phyloP scores from a whole-genome alignment of 2,329 filamentous ascomycete genomes.

The Penicillium sp. region DNA sequence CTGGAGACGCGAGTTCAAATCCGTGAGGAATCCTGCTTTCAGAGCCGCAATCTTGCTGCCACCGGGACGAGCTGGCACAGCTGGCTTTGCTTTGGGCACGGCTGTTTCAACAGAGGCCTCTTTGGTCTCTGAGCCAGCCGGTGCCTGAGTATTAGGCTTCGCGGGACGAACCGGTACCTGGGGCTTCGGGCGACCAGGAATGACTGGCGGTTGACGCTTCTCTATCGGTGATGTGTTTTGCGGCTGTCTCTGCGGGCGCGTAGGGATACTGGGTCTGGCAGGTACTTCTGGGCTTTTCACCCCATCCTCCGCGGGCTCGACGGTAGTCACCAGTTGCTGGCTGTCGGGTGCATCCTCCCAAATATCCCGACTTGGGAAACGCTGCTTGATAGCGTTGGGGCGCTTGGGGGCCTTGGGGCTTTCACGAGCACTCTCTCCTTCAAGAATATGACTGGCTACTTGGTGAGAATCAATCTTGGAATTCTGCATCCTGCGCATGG shows the following conservation, averaged over 20 bases:
- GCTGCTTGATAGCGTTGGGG: constrained; percentile 58
- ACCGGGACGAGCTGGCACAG: constrained; percentile 73
- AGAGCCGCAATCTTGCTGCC: constrained; percentile 88
- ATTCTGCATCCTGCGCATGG: constrained; percentile 41
- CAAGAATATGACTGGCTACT: constrained; percentile 34
- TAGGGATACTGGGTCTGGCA: constrained; percentile 34
- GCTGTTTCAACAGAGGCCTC: constrained; percentile 33
- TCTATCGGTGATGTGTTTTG: constrained; percentile 50
- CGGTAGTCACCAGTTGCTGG: constrained; percentile 72
- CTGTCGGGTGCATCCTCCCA: constrained; percentile 95
- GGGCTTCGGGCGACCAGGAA: constrained; percentile 64
- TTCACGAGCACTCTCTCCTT: constrained; percentile 25
- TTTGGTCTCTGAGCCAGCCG: constrained; percentile 29
- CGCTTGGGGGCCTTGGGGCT: constrained; percentile 37
- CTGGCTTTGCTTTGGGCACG: constrained; percentile 71
- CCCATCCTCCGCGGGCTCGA: constrained; percentile 54
- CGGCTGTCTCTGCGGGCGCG: constrained; percentile 35
- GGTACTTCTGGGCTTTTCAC: constrained; percentile 41
- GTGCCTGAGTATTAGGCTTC: constrained; percentile 46
- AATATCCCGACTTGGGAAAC: constrained; percentile 88
- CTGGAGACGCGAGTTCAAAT: constrained; percentile 85
- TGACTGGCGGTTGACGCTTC: constrained; percentile 50
- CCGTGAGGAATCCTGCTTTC: constrained; percentile 88
- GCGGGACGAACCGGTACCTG: constrained; percentile 64
- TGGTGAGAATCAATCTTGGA: constrained; percentile 40